phyloP scores from a whole-genome alignment of 2,329 filamentous ascomycete species.

The Rhynchosporium secalis region DNA sequence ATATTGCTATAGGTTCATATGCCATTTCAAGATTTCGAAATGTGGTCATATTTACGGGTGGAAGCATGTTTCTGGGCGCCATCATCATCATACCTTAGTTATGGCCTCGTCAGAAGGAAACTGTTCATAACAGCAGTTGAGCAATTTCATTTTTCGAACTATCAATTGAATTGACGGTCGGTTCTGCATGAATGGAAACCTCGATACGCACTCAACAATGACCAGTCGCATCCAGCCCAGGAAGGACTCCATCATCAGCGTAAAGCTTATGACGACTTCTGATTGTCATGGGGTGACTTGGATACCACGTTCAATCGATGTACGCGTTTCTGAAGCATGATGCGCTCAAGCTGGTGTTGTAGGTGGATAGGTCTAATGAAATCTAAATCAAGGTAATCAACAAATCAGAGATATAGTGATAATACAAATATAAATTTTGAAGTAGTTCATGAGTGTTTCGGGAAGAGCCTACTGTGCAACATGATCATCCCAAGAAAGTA shows the following conservation, averaged over 20 bases:
- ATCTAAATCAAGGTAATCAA: too few relatives aligned
- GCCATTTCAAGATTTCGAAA: conserved; percentile 27
- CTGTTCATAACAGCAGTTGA: background rate
- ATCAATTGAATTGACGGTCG: background rate
- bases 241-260: background rate
- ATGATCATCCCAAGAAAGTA: too few relatives aligned
- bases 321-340: too few relatives aligned
- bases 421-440: too few relatives aligned
- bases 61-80: conserved; percentile 29
- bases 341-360: too few relatives aligned
- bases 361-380: too few relatives aligned
- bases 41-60: conserved; percentile 32
- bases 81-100: conserved; percentile 14
- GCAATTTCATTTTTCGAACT: background rate
- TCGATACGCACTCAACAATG: background rate
- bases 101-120: conserved; percentile 3
- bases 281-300: too few relatives aligned
- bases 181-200: background rate
- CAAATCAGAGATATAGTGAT: too few relatives aligned
- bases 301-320: too few relatives aligned
- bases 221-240: background rate
- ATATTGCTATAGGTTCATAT: conserved; percentile 22
- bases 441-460: too few relatives aligned
- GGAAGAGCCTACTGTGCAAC: too few relatives aligned
- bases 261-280: too few relatives aligned